These are phyloP conservation scores for Arthrobotrys sinensis DNA, from an alignment of 2,329 filamentous ascomycete species.

Conservation along the genomic window DNA sequence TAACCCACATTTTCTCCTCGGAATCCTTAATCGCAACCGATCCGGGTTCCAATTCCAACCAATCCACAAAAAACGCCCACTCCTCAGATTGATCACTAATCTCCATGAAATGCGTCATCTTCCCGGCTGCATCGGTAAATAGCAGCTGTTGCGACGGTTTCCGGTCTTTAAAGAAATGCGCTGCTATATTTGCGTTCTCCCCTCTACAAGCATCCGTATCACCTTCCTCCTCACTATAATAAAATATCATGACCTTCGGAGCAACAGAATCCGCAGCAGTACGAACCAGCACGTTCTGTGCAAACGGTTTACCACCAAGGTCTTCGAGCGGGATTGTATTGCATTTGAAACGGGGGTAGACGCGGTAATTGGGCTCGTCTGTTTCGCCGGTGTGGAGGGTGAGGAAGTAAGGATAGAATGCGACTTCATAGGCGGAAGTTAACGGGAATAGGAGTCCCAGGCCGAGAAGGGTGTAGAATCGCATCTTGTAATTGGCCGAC, in stretches of 20 bases:
- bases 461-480: neutral
- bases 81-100: slow-evolving; percentile 6
- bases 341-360: slow-evolving; percentile 44
- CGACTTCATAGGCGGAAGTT: slow-evolving; percentile 30
- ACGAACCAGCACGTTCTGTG: slow-evolving; percentile 31
- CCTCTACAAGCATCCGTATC: neutral
- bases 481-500: neutral
- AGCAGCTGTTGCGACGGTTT: slow-evolving; percentile 21
- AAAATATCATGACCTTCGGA: slow-evolving; percentile 22
- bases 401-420: slow-evolving; percentile 10
- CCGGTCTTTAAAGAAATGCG: slow-evolving; percentile 3
- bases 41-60: neutral
- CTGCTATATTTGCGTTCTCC: slow-evolving; percentile 4
- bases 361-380: neutral
- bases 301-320: neutral
- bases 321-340: slow-evolving; percentile 20
- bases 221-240: neutral
- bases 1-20: neutral
- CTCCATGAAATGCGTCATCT: slow-evolving; percentile 41
- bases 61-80: slow-evolving; percentile 14
- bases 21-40: neutral
- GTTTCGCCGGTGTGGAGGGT: neutral
- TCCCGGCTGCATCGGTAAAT: neutral
- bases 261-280: neutral
- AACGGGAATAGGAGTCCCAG: neutral